Conservation (phyloP, 257 asterid genomes). For the Solanum appendiculatum region DNA sequence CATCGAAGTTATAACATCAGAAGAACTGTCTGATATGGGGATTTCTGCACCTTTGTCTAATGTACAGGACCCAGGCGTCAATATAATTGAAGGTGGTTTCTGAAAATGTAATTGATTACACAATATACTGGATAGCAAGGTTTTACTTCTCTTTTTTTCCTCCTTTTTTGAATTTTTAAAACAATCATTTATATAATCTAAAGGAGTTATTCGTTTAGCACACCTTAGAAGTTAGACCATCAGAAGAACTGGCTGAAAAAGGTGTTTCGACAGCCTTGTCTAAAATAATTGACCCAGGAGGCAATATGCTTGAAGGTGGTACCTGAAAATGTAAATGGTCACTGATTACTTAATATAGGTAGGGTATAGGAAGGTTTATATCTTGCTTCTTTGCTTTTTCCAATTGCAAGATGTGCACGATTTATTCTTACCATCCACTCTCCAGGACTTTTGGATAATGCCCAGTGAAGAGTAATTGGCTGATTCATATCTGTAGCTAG, state of each 20-base stretch:
- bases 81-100: slow-evolving; percentile 60
- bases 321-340: slow-evolving; percentile 27
- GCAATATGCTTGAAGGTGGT: slow-evolving; percentile 68
- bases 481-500: slow-evolving; percentile 77
- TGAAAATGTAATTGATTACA: slow-evolving; percentile 9
- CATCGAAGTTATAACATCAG: slow-evolving; percentile 36
- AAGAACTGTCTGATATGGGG: slow-evolving; percentile 30
- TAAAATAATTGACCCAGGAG: slow-evolving; percentile 66
- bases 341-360: not conserved
- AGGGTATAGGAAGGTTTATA: not conserved
- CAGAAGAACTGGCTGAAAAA: slow-evolving; percentile 30
- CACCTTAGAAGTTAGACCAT: slow-evolving; percentile 47
- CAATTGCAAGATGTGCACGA: not conserved
- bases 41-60: slow-evolving; percentile 59
- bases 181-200: slow-evolving; percentile 1
- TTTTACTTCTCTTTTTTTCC: not conserved
- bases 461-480: slow-evolving; percentile 91
- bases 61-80: slow-evolving; percentile 65
- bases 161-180: not conserved
- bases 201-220: slow-evolving; percentile 3
- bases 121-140: not conserved
- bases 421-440: slow-evolving; percentile 73
- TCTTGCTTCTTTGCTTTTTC: not conserved
- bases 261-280: slow-evolving; percentile 64
- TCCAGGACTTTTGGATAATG: slow-evolving; percentile 70